Evolutionary conservation across 2,329 filamentous ascomycete species (phyloP), one percentile per base, ranked within the genome.

Genomic region (Talaromyces sp.): DNA sequence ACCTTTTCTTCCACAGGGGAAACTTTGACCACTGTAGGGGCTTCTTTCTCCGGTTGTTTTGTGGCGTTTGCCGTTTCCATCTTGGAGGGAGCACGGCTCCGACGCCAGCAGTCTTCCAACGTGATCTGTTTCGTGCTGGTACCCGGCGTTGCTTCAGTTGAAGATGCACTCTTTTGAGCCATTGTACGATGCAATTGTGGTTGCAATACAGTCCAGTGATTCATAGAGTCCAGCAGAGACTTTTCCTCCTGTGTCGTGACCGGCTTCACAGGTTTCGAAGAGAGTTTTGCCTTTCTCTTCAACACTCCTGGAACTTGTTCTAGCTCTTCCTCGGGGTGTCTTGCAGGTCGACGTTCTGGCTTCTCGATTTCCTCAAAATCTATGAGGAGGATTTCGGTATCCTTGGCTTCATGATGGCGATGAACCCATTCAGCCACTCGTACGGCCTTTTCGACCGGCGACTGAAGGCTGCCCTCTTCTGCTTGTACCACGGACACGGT

Each of bases 61-160:
- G n/a, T 6, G 36, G 39, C 32, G 55, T 22, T 11, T 22, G 22
- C 15, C 15, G 44, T 19, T 15, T 25, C 22, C n/a, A 53, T 33
- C 22, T 36, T 55, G 5, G 32, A 44, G 15, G 30, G 17, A n/a
- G 22, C 7, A 10, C 33, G 55, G 10, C n/a, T 11, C 11, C 22
- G 53, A 25, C 69, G 70, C 72, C 70, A 73, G 4, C 68, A 68
- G 57, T 72, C 70, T 54, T 70, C 69, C 9, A 74, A 59, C 0
- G 68, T 72, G 9, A 67, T 65, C 55, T 73, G 68, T 54, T 63
- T 70, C 61, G 68, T 68, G 0, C 67, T 66, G 32, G 65, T 64
- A 15, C 57, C 60, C 22, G 59, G 62, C 17, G 60, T 58, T 51
- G 70, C 68, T 22, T 25, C 65, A 19, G 28, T 52, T 5, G 60